Conservation (phyloP, 139 green algal genomes). For the Tetratostichococcus sp. region DNA sequence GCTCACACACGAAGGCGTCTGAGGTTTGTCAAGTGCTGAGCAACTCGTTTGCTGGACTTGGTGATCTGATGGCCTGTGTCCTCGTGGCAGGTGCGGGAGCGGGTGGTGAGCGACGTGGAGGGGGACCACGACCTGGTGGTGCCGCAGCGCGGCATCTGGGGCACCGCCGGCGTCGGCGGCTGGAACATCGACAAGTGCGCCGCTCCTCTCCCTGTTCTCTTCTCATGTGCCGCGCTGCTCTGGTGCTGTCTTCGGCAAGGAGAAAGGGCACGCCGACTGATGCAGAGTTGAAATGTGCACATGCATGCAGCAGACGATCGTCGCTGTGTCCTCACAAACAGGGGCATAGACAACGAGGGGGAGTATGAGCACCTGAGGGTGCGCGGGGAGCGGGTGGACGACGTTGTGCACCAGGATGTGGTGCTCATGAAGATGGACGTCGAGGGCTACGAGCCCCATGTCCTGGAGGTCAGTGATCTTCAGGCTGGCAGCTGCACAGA, state of each 20-base stretch:
- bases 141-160: slow-evolving; percentile 59
- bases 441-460: slow-evolving; percentile 64
- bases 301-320: too few relatives aligned
- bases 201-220: too few relatives aligned
- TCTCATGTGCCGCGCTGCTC: too few relatives aligned
- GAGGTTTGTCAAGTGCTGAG: too few relatives aligned
- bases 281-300: too few relatives aligned
- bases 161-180: slow-evolving; percentile 58
- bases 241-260: too few relatives aligned
- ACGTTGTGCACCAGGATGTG: slow-evolving; percentile 29
- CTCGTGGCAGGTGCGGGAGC: slow-evolving; percentile 16
- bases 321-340: too few relatives aligned
- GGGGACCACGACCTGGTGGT: slow-evolving; percentile 36
- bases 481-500: too few relatives aligned
- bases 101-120: slow-evolving; percentile 15
- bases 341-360: slow-evolving; percentile 34
- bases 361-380: slow-evolving; percentile 27
- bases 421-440: slow-evolving; percentile 61
- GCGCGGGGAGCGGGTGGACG: slow-evolving; percentile 33
- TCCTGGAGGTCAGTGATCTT: slow-evolving; percentile 23
- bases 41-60: too few relatives aligned
- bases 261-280: too few relatives aligned
- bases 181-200: slow-evolving; percentile 57
- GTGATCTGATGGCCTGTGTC: neutral
- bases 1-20: too few relatives aligned